Conservation (phyloP, 202 grass and related monocot genomes). For the Schoenoplectus tabernaemontani region DNA sequence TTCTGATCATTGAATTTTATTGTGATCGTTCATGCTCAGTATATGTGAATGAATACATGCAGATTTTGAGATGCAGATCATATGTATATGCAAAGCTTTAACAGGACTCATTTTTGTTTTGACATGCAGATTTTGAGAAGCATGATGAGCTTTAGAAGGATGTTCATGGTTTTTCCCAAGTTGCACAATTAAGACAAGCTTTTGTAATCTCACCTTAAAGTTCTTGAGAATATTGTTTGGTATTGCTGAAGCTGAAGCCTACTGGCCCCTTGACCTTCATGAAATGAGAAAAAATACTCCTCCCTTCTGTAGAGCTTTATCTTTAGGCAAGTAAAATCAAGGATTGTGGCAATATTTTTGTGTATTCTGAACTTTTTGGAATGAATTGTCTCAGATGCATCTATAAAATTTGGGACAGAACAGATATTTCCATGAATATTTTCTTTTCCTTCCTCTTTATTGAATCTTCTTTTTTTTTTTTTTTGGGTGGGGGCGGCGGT, state of each 20-base stretch:
- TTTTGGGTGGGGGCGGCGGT: too few relatives aligned
- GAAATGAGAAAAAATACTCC: not conserved
- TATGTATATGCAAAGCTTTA: constrained; percentile 21
- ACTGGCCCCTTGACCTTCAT: not conserved
- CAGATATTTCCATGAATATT: too few relatives aligned
- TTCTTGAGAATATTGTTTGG: not conserved
- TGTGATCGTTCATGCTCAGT: not conserved
- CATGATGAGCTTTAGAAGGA: constrained; percentile 61
- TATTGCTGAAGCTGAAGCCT: not conserved
- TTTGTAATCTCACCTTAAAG: not conserved
- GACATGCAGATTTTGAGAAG: constrained; percentile 29
- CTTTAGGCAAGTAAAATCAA: not conserved
- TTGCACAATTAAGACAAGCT: not conserved
- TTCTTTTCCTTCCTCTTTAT: too few relatives aligned
- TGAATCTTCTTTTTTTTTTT: too few relatives aligned
- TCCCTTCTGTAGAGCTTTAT: not conserved
- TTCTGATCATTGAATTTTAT: not conserved
- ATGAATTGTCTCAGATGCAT: not conserved
- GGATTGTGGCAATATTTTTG: not conserved
- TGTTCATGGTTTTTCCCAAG: not conserved
- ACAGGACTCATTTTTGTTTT: not conserved
- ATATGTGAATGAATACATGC: not conserved
- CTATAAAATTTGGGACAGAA: not conserved
- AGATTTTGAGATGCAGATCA: too few relatives aligned
- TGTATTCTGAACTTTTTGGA: not conserved